Evolutionary conservation across 2,329 filamentous ascomycete species (phyloP).

Genomic region (Fusarium virguliforme): DNA sequence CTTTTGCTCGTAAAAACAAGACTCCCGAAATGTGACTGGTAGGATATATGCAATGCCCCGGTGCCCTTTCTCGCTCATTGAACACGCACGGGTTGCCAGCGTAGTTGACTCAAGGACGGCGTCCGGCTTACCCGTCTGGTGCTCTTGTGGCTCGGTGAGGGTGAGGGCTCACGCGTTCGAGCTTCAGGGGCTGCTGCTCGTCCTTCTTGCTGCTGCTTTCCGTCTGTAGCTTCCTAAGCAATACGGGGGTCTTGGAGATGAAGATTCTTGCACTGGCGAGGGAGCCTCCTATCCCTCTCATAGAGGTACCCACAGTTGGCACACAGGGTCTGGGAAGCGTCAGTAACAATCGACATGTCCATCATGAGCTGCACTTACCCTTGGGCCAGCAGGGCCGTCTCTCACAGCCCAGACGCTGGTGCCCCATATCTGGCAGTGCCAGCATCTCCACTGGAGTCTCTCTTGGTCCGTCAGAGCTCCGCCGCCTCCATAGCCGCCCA

Average conservation of each 20-base stretch:
- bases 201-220: conserved; percentile 41
- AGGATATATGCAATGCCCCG: conserved; percentile 24
- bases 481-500: conserved; percentile 80
- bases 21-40: conserved; percentile 45
- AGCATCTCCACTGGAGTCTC: conserved; percentile 87
- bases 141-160: conserved; percentile 27
- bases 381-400: conserved; percentile 88
- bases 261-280: conserved; percentile 65
- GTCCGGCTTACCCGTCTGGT: conserved; percentile 18
- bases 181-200: conserved; percentile 22
- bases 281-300: conserved; percentile 88
- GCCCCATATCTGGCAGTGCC: conserved; percentile 90
- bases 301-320: conserved; percentile 93
- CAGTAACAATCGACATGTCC: conserved; percentile 22
- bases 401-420: conserved; percentile 94
- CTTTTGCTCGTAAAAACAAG: conserved; percentile 51
- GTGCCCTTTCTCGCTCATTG: conserved; percentile 24
- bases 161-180: conserved; percentile 18
- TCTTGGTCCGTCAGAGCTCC: conserved; percentile 82
- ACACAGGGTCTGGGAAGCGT: conserved; percentile 79
- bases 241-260: conserved; percentile 56
- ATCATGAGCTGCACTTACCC: conserved; percentile 70
- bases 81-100: conserved; percentile 18
- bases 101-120: conserved; percentile 6
- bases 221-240: conserved; percentile 50